Conservation (phyloP, 805 yeast species). For the Wickerhamomyces hampshirensis region DNA sequence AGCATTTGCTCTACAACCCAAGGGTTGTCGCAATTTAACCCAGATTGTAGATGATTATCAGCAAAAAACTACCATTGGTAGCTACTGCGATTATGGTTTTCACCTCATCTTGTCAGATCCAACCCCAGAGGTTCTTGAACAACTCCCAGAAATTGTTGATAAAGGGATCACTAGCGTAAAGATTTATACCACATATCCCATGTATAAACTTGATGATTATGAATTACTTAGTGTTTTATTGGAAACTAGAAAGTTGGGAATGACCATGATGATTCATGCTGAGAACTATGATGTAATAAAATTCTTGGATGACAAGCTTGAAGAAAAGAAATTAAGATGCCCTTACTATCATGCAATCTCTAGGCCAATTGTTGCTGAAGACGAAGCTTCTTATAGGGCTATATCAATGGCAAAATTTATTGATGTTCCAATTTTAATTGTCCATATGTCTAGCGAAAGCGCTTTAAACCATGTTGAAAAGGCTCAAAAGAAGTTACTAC, state of each 20-base stretch:
- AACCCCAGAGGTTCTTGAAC: slow-evolving; percentile 25
- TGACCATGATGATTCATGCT: slow-evolving; percentile 49
- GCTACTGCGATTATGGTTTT: slow-evolving; percentile 45
- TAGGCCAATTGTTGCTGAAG: slow-evolving; percentile 41
- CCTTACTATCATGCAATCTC: slow-evolving; percentile 43
- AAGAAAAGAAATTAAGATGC: slow-evolving; percentile 31
- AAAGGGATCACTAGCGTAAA: slow-evolving; percentile 20
- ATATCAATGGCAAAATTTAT: slow-evolving; percentile 38
- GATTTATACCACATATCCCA: slow-evolving; percentile 42
- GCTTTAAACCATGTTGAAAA: slow-evolving; percentile 36
- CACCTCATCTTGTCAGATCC: slow-evolving; percentile 41
- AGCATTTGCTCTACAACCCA: slow-evolving; percentile 42
- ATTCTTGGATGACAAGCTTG: slow-evolving; percentile 35
- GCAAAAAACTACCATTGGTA: slow-evolving; percentile 25
- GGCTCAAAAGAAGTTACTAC: slow-evolving; percentile 37
- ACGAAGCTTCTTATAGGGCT: slow-evolving; percentile 46
- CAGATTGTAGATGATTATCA: slow-evolving; percentile 30
- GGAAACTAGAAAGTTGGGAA: slow-evolving; percentile 34
- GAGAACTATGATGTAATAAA: slow-evolving; percentile 44
- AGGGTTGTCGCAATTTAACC: slow-evolving; percentile 25
- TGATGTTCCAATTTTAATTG: slow-evolving; percentile 42
- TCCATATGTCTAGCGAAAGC: slow-evolving; percentile 42
- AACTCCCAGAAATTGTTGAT: slow-evolving; percentile 31
- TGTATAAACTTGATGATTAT: slow-evolving; percentile 35
- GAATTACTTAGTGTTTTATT: slow-evolving; percentile 35